A percentile compares a stretch with the other conserved stretches of the same genome.
Evolutionary conservation across 345 rosid genomes (phyloP).

Genomic region (Iberis pinnata): DNA sequence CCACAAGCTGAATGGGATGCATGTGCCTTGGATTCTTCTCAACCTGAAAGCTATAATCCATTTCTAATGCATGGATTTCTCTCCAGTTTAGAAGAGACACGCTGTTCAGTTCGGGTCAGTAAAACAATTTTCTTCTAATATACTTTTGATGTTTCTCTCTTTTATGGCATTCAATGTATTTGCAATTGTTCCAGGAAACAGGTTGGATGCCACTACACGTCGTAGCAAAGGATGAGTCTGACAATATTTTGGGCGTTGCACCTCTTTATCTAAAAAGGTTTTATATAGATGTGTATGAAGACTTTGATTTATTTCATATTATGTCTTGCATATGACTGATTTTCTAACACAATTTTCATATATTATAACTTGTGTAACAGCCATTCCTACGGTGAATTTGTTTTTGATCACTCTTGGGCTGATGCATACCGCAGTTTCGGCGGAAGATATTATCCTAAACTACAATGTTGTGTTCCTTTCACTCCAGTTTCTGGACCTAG

Average conservation of each 20-base stretch:
- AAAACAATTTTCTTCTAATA: background rate
- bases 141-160: background rate
- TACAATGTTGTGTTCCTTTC: constrained; percentile 94
- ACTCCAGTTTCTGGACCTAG: constrained; percentile 94
- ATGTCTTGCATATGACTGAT: background rate
- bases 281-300: no score
- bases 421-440: constrained; percentile 88
- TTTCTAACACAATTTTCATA: constrained; percentile 13
- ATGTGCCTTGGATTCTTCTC: constrained; percentile 65
- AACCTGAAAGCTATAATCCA: constrained; percentile 62
- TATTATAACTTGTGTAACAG: constrained; percentile 40
- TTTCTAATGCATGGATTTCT: constrained; percentile 75
- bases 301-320: no score
- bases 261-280: constrained; percentile 97
- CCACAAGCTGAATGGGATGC: constrained; percentile 67
- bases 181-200: constrained; percentile 72
- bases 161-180: background rate
- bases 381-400: constrained; percentile 94
- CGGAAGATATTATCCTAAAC: constrained; percentile 84
- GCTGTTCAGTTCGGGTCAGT: constrained; percentile 61
- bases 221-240: constrained; percentile 70
- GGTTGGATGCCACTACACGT: constrained; percentile 88
- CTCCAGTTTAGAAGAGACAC: constrained; percentile 75
- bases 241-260: constrained; percentile 64
- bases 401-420: constrained; percentile 94